Conservation (phyloP, 2,329 filamentous ascomycete genomes). For the Pseudogymnoascus sp. region DNA sequence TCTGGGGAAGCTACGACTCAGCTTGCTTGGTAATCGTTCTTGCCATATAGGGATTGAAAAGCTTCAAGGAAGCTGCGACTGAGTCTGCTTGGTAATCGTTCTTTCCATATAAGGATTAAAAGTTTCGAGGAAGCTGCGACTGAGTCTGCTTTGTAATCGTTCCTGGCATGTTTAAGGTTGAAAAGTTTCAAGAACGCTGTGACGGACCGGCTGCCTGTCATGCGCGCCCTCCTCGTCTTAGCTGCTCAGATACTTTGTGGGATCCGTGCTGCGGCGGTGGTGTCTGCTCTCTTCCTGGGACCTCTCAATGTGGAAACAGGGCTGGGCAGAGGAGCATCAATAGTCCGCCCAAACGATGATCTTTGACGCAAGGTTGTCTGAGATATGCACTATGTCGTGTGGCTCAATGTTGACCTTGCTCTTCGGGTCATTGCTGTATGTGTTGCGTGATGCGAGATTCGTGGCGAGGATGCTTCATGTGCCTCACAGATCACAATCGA, state of each 20-base stretch:
- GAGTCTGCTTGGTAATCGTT: no score
- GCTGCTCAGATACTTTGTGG: slow-evolving; percentile 29
- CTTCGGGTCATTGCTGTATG: neutral
- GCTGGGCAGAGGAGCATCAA: slow-evolving; percentile 33
- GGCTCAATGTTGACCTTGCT: neutral
- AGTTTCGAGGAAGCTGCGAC: no score
- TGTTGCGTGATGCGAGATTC: neutral
- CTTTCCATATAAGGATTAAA: no score
- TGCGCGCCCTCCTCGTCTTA: slow-evolving; percentile 27
- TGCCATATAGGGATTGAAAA: no score
- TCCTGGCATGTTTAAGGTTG: no score
- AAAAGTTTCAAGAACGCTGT: no score
- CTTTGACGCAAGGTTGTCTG: no score
- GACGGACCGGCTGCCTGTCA: slow-evolving; percentile 20
- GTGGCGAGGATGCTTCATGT: neutral
- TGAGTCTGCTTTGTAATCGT: no score
- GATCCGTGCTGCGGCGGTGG: slow-evolving; percentile 35
- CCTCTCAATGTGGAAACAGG: slow-evolving; percentile 36
- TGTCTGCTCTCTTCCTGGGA: slow-evolving; percentile 37
- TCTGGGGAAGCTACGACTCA: no score
- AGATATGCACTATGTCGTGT: neutral
- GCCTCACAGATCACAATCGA: neutral
- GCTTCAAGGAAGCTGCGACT: no score
- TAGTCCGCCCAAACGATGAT: slow-evolving; percentile 24
- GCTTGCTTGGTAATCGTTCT: no score